phyloP scores from a whole-genome alignment of 305 asterid genomes.

The Nicotiana rustica region DNA sequence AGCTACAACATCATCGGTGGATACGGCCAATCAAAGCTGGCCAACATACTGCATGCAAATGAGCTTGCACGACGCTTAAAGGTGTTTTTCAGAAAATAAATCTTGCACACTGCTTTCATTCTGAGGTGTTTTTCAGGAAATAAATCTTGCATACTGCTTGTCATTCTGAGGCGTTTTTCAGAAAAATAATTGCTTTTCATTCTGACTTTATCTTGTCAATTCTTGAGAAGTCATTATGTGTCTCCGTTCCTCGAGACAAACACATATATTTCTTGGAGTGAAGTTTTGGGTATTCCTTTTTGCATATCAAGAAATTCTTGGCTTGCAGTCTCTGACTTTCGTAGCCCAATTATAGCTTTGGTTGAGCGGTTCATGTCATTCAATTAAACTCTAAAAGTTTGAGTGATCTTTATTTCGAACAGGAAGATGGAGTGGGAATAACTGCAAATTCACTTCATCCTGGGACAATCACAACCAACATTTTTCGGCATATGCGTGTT shows the following conservation, averaged over 20 bases:
- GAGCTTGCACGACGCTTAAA: slow-evolving; percentile 68
- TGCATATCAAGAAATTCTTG: background rate
- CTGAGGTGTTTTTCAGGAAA: slow-evolving; percentile 50
- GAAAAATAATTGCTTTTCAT: background rate
- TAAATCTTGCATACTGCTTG: background rate
- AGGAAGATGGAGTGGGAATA: slow-evolving; percentile 78
- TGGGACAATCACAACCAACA: slow-evolving; percentile 71
- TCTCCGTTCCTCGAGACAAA: background rate
- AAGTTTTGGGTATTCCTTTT: background rate
- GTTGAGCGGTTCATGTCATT: background rate
- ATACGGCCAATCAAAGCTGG: slow-evolving; percentile 82
- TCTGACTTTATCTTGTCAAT: background rate
- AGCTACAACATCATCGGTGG: slow-evolving; percentile 61
- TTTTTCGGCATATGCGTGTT: slow-evolving; percentile 63
- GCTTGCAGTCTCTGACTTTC: background rate
- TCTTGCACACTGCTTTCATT: slow-evolving; percentile 58
- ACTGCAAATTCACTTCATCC: slow-evolving; percentile 93
- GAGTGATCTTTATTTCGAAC: slow-evolving; percentile 36
- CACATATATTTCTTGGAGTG: background rate
- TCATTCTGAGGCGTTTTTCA: too few relatives aligned
- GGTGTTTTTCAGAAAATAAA: slow-evolving; percentile 42
- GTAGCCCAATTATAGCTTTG: background rate
- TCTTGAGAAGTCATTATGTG: background rate
- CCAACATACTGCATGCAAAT: slow-evolving; percentile 67
- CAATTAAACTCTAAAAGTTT: background rate